Evolutionary conservation across 2,329 filamentous ascomycete genomes (phyloP).

Genomic region (Bipolaris bicolor): DNA sequence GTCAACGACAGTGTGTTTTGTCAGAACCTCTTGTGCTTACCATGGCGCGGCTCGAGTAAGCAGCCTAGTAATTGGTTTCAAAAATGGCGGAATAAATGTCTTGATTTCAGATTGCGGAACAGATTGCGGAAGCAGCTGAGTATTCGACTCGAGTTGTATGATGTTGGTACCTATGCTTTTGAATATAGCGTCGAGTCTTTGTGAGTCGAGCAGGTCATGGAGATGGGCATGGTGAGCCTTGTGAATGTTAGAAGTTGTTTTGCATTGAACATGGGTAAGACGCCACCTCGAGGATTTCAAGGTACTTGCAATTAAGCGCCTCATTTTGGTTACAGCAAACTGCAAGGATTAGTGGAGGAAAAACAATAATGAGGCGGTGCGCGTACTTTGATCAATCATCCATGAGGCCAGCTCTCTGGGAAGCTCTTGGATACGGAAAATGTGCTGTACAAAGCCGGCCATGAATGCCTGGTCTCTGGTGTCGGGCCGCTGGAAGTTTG

Average conservation of each 20-base stretch:
- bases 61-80: slow-evolving; percentile 32
- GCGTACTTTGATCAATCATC: slow-evolving; percentile 50
- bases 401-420: slow-evolving; percentile 50
- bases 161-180: slow-evolving; percentile 60
- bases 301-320: slow-evolving; percentile 46
- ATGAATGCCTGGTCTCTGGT: slow-evolving; percentile 50
- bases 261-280: not conserved
- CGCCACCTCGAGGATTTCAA: slow-evolving; percentile 38
- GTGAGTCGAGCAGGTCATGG: slow-evolving; percentile 48
- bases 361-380: not conserved
- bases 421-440: slow-evolving; percentile 47
- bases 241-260: slow-evolving; percentile 7
- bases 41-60: slow-evolving; percentile 33
- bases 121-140: slow-evolving; percentile 13
- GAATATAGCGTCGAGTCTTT: slow-evolving; percentile 61
- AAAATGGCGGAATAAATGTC: slow-evolving; percentile 24
- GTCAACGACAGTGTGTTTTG: slow-evolving; percentile 8
- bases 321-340: slow-evolving; percentile 42
- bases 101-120: slow-evolving; percentile 16
- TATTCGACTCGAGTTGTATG: slow-evolving; percentile 4
- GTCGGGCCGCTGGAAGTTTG: slow-evolving; percentile 35
- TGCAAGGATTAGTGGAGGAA: slow-evolving; percentile 24
- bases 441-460: slow-evolving; percentile 50
- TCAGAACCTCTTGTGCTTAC: slow-evolving; percentile 21
- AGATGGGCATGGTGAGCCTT: slow-evolving; percentile 33